Evolutionary conservation across 805 yeast species (phyloP), one percentile per base, ranked within the genome.

Genomic region (Wilhelminamyces savonicus): DNA sequence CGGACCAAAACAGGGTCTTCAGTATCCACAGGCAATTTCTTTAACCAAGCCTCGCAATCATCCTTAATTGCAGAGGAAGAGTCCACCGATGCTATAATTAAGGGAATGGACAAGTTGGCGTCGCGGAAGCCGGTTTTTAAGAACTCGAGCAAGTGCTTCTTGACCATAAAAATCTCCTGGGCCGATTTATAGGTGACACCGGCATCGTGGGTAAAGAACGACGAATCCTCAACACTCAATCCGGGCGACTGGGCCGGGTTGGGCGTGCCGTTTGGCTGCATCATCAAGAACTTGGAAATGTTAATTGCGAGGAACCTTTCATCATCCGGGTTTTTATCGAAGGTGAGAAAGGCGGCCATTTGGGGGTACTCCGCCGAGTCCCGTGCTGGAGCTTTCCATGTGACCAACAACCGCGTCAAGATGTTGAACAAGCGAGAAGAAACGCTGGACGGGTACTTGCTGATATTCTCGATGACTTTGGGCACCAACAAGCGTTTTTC

Each of bases 151-250:
- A 62, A 40, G 5, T 46, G 35, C 2, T 27, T 30, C 36, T 63
- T 64, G 13, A 57, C 49, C 1, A 28, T 30, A 9, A 34, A 39
- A 24, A 84, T 51, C 13, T 70, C 74, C 0, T 64, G 65, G 5
- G 61, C 56, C 1, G 59, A 35, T 30, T 71, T 71, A 44, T 72
- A 77, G 0, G 71, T 52, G 1, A 77, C 71, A 16, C 88, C 90
- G 3, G 90, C 85, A 38, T 73, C 73, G 31, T 66, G 68, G 0
- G 85, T 79, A 41, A 85, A 74, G 41, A 79, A 84, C 1, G 71
- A 50, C 13, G 72, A 68, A 24, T 81, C 86, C 0, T 48, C 48
- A 0, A 63, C 50, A 10, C 78, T 61, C 29, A 87, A 54, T 0
- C 95, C 95, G 0, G 90, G 86, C 34, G 75, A 66, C 43, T 35